phyloP scores from a whole-genome alignment of 1,284 basidiomycete species.

The Trichosporon sp. region DNA sequence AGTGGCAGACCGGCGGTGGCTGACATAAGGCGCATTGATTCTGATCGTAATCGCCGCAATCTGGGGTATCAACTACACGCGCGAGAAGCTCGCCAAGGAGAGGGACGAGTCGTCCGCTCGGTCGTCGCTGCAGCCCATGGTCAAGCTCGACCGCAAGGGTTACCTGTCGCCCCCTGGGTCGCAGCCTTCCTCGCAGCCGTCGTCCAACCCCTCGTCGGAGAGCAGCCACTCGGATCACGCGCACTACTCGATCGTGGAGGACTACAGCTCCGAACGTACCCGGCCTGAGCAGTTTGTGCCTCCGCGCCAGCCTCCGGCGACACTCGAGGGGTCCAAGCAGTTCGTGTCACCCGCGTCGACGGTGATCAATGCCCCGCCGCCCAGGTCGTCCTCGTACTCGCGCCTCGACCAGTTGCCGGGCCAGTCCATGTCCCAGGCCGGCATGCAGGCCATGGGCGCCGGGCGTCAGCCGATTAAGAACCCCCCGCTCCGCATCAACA shows the following conservation, averaged over 20 bases:
- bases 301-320: background rate
- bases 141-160: background rate
- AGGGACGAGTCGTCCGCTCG: conserved; percentile 4
- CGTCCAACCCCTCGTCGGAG: background rate
- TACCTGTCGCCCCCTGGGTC: background rate
- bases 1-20: background rate
- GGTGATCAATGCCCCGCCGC: background rate
- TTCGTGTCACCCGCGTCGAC: background rate
- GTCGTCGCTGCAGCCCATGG: background rate
- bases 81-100: background rate
- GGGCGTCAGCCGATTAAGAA: background rate
- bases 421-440: background rate
- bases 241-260: background rate
- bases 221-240: conserved; percentile 2
- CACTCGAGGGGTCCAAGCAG: background rate
- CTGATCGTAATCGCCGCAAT: conserved; percentile 5
- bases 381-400: background rate
- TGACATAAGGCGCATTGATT: conserved; percentile 11
- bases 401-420: background rate
- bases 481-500: background rate
- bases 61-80: conserved; percentile 5
- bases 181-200: background rate
- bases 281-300: background rate
- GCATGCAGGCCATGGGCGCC: background rate
- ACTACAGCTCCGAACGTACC: background rate